A percentile compares a stretch with the other conserved stretches of the same genome.
These are phyloP conservation scores for Fusarium drepaniforme DNA, from an alignment of 2,329 filamentous ascomycete genomes.

Conservation along the genomic window DNA sequence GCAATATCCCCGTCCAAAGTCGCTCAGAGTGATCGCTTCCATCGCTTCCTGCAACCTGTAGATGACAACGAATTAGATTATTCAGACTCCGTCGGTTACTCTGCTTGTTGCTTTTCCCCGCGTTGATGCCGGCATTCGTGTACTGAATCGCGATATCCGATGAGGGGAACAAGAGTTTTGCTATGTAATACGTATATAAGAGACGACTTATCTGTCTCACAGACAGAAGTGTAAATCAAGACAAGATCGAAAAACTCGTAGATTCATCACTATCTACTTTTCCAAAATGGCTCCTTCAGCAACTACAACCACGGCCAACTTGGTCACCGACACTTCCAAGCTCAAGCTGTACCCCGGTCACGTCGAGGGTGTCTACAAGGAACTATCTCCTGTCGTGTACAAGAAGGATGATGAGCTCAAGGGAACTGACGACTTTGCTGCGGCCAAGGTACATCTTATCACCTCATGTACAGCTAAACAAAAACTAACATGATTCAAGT, in stretches of 20 bases:
- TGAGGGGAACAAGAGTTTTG: background rate
- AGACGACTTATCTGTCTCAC: background rate
- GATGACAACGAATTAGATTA: constrained; percentile 17
- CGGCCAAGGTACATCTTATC: constrained; percentile 31
- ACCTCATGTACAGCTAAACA: too few relatives aligned
- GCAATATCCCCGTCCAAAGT: constrained; percentile 26
- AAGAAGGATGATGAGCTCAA: constrained; percentile 37
- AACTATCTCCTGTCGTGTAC: constrained; percentile 35
- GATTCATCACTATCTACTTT: background rate
- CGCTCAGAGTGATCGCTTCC: background rate
- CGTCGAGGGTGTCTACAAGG: constrained; percentile 43
- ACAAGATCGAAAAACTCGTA: background rate
- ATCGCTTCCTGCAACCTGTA: background rate
- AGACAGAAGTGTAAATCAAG: background rate
- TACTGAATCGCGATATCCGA: constrained; percentile 20
- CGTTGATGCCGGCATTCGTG: constrained; percentile 19
- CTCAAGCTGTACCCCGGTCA: constrained; percentile 44
- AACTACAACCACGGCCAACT: constrained; percentile 31
- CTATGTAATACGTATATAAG: constrained; percentile 33
- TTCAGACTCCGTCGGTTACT: background rate
- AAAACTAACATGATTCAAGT: constrained; percentile 53
- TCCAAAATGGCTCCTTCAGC: constrained; percentile 42
- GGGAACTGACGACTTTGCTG: constrained; percentile 34
- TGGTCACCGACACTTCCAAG: constrained; percentile 33
- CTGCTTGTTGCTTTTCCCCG: constrained; percentile 22